Evolutionary conservation across 495 filamentous ascomycete genomes (phyloP).

Genomic region (Lepidopterella palustris): DNA sequence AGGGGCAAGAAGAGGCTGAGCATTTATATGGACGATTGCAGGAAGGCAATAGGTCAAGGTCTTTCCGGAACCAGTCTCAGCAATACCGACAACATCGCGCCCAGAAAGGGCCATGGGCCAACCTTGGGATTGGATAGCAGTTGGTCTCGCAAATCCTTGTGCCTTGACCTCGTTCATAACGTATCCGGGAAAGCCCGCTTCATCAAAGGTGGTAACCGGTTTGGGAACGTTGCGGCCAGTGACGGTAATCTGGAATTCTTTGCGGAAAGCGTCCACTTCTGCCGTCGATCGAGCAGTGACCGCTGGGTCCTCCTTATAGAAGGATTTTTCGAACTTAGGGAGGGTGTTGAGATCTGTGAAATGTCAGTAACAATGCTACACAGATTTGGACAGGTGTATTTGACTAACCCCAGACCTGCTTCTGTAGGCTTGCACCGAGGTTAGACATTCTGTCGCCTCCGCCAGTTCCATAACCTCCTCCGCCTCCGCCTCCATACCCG

Average conservation of each 20-base stretch:
- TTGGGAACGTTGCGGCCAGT: conserved; percentile 74
- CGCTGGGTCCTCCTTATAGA: conserved; percentile 88
- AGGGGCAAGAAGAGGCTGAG: conserved; percentile 92
- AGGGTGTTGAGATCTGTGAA: conserved; percentile 62
- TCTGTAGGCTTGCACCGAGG: conserved; percentile 78
- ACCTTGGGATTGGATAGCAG: conserved; percentile 94
- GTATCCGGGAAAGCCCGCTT: conserved; percentile 92
- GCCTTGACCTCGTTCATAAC: conserved; percentile 98
- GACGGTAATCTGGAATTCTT: conserved; percentile 70
- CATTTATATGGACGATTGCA: conserved; percentile 98
- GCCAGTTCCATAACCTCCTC: conserved; percentile 46
- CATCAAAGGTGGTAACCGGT: conserved; percentile 93
- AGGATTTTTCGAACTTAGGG: conserved; percentile 97
- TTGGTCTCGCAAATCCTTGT: conserved; percentile 86
- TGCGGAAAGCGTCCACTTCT: conserved; percentile 83
- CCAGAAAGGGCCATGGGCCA: conserved; percentile 99
- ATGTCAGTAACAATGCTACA: neutral
- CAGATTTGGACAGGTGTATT: neutral
- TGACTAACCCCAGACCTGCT: conserved; percentile 74
- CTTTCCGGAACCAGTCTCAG: conserved; percentile 98
- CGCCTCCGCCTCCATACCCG: conserved; percentile 34
- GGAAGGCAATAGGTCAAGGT: conserved; percentile 97
- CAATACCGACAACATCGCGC: conserved; percentile 98
- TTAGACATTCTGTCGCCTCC: conserved; percentile 83
- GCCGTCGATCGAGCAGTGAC: conserved; percentile 66